Evolutionary conservation across 345 rosid species (phyloP), one percentile per base, ranked within the genome.

Genomic region (Syzygium aqueum): DNA sequence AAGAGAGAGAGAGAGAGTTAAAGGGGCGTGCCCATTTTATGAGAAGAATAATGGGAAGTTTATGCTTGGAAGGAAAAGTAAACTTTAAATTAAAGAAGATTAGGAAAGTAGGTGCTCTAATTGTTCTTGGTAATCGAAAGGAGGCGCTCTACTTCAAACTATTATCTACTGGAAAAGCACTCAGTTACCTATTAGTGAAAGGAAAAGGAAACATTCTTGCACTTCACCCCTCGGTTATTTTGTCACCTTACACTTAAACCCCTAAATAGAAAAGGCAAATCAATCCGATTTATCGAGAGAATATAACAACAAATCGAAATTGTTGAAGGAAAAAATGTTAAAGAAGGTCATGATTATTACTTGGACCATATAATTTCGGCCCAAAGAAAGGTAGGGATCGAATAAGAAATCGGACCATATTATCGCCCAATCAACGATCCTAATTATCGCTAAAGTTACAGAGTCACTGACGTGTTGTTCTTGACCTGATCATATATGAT

Each of bases 51-150:
- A 53, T 73, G n/a, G 84, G 28, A 51, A 78, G 88, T 61, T 86
- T 78, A 50, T 86, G 85, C 88, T 77, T 86, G 84, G 77, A 86
- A 86, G 88, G 88, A 25, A 86, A 77, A 86, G 85, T 27, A 86
- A 52, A 30, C 56, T 50, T 77, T 77, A 80, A 80, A 86, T 59
- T 53, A 86, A 40, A 27, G 65, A 53, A 65, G 9, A 10, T 53
- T 73, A 86, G 61, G 87, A 73, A 77, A 67, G 84, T 25, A 19
- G 87, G 53, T 54, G 27, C 63, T 84, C 50, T 84, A 33, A 73
- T 65, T 40, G 57, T 86, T 65, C 51, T 53, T 67, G 82, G 10
- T 22, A 33, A 37, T 73, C 7, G 1, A 73, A 73, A 73, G 82
- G 19, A 19, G 82, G 49, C 21, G 25, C 82, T 5, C 23, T 73